phyloP scores from a whole-genome alignment of 208 protist genomes.

The Naegleria fowleri region DNA sequence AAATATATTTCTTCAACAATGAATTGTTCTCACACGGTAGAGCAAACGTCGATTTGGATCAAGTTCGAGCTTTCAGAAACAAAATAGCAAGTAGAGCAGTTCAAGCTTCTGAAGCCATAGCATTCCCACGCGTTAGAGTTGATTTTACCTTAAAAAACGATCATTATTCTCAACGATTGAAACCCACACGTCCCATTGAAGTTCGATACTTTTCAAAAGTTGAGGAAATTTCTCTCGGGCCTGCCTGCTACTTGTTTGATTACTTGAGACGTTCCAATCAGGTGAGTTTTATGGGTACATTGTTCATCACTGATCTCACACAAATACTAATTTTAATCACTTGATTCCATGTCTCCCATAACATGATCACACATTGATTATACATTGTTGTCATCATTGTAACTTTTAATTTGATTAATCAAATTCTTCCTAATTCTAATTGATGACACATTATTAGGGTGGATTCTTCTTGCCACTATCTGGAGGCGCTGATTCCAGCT shows the following conservation, averaged over 20 bases:
- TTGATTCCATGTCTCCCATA: too few species aligned
- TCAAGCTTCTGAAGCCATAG: constrained; percentile 2
- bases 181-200: background rate
- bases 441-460: too few species aligned
- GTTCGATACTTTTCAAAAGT: constrained; percentile 7
- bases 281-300: too few species aligned
- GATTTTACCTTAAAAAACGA: background rate
- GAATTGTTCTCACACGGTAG: background rate
- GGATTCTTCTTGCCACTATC: constrained; percentile 60
- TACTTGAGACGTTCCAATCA: constrained; percentile 56
- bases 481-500: constrained; percentile 57
- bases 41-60: constrained; percentile 4
- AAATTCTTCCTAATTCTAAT: too few species aligned
- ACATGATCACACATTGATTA: too few species aligned
- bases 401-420: too few species aligned
- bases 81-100: constrained; percentile 25
- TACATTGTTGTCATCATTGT: too few species aligned
- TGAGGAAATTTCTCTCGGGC: constrained; percentile 56
- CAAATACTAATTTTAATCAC: too few species aligned
- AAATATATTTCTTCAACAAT: background rate
- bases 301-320: too few species aligned
- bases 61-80: background rate
- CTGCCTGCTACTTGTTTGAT: constrained; percentile 68
- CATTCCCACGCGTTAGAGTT: background rate
- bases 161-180: background rate